Percentiles rank a stretch among this genome's conserved stretches.
phyloP scores from a whole-genome alignment of 805 yeast genomes.

The Starmerella gropengiesseri region DNA sequence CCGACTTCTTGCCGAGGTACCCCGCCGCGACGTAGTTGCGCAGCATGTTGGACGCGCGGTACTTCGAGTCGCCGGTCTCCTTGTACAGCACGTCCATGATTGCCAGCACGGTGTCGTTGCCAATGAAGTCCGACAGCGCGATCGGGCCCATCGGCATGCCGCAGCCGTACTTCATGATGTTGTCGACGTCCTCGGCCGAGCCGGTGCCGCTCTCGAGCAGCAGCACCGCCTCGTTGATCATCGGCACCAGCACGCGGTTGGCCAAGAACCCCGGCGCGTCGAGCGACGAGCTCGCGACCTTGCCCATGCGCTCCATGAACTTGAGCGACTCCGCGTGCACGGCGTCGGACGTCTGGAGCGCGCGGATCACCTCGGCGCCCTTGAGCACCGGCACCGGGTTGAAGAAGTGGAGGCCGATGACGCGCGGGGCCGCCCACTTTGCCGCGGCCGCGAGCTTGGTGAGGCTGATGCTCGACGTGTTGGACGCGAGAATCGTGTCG shows the following conservation, averaged over 20 bases:
- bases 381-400: conserved; percentile 38
- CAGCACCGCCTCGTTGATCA: conserved; percentile 36
- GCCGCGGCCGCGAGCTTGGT: conserved; percentile 38
- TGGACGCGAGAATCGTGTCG: conserved; percentile 32
- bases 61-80: conserved; percentile 35
- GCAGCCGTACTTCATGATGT: conserved; percentile 37
- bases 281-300: conserved; percentile 30
- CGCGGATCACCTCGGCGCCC: conserved; percentile 36
- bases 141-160: conserved; percentile 41
- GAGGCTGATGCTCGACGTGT: conserved; percentile 36
- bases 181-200: conserved; percentile 34
- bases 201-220: conserved; percentile 35
- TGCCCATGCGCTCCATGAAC: conserved; percentile 31
- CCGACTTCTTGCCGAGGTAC: conserved; percentile 34
- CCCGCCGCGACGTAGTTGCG: conserved; percentile 35
- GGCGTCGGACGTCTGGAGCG: conserved; percentile 33
- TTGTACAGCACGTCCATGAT: conserved; percentile 34
- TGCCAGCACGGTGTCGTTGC: conserved; percentile 36
- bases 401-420: conserved; percentile 37
- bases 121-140: conserved; percentile 36
- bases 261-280: conserved; percentile 38
- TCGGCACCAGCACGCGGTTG: conserved; percentile 35
- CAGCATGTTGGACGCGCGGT: conserved; percentile 33
- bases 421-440: conserved; percentile 33
- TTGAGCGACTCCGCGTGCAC: conserved; percentile 29